Base-by-base conservation (phyloP, 768 basidiomycete genomes). In the Russula vinacea region DNA sequence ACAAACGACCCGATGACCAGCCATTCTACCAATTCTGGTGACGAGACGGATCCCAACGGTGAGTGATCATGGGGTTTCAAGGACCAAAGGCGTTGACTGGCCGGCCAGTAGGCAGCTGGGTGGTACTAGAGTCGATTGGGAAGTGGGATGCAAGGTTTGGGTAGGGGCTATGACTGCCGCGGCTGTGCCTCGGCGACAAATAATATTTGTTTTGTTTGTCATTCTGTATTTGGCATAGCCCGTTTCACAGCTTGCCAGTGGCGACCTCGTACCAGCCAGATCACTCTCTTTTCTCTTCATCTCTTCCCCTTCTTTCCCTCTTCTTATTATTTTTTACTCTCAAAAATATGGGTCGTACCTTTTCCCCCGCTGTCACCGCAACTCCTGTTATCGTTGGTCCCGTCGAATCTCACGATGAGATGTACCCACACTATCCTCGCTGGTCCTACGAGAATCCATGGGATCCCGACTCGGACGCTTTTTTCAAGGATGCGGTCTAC, bases 61-160 rank as follows among this genome's bases (percentile, higher is more conserved):
- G 49, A 51, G 44, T 54, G 51, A 57, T 44, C 33, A 26, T 5
- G 13, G 6, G 29, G 5, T 45, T 7, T 22, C 44, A 1, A 52
- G 19, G 16, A 14, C 8, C 9, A 5, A 56, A 22, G 24, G 22
- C 16, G 35, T 44, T 26, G 47, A 51, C 17, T 24, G 6, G 51
- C 56, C 50, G n/a, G 11, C 24, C 3, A 33, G 37, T 33, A 37
- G 57, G 63, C 2, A 70, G 68, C 0, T 87, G 83, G 80, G 74
- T 76, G 24, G 70, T 82, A 42, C 76, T 73, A 7, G 81, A 86
- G 66, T 80, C 78, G 50, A 60, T 77, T 14, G 76, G 79, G 56
- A 70, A 70, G 50, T 78, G 74, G 76, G 80, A 81, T 45, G 65
- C 74, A 32, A 69, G 78, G 56, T 79, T 77, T 76, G 79, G 77